Evolutionary conservation across 371 early-diverging fungal genomes (phyloP), one percentile per base, ranked within the genome.

Genomic region (Actinomortierella wolfii): DNA sequence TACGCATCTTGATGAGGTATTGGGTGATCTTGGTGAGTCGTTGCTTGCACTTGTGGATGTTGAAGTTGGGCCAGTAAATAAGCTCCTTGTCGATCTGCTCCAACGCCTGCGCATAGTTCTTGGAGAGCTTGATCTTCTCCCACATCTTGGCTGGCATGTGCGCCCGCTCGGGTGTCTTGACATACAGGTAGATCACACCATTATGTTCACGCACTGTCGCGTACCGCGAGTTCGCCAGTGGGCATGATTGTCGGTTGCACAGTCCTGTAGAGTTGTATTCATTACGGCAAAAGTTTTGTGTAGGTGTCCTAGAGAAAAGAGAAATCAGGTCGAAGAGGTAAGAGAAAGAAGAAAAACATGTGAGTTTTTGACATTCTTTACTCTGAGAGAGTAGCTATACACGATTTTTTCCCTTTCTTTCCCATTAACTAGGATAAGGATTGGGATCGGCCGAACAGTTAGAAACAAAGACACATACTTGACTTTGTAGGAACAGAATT

Each of bases 201-300:
- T 94, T 82, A 43, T 84, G 80, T 73, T 97, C 98, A 68, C 97
- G 91, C 41, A 99, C 89, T 3, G 99, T 99, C 20, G 99, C 99
- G 79, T 99, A 99, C 68, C 93, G 89, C 54, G 91, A 89, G 83
- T 99, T 99, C 54, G 99, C 97, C 63, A 99, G 83, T 15, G 99
- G 99, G 79, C 99, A 99, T 11, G 96, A 93, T 68, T 91, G 92
- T 42, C 95, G 87, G 80, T 92, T 94, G 86, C 99, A 99, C 23
- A 98, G 86, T 46, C 99, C 99, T 8, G 99, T 97, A 8, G 98
- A 93, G 80, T 99, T 99, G 84, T 98, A 95, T 76, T 92, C 92
- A 76, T 99, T 98, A 68, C 96, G 92, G 83, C 99, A 99, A 62
- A 99, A 95, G 74, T 86, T 89, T 54, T 91, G 92, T 28, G 88